A percentile compares a stretch with the other conserved stretches of the same genome.
phyloP scores from a whole-genome alignment of 768 basidiomycete species.

The Termitomyces sp. region DNA sequence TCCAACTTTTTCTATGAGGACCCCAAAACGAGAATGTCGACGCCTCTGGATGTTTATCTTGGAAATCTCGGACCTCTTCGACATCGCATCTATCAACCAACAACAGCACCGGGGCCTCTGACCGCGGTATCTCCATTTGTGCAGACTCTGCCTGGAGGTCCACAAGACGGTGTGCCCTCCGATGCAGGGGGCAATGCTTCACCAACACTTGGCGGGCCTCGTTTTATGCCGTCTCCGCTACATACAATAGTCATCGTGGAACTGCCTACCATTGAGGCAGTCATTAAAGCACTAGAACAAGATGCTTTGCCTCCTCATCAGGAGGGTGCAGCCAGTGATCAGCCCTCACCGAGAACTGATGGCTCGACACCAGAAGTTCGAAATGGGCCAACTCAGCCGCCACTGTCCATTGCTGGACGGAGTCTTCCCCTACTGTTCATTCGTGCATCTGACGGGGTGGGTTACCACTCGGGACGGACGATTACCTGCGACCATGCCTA shows the following conservation, averaged over 20 bases:
- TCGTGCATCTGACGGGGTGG: constrained; percentile 78
- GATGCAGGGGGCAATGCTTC: constrained; percentile 29
- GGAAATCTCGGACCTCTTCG: constrained; percentile 86
- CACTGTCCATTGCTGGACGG: constrained; percentile 60
- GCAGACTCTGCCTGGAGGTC: constrained; percentile 41
- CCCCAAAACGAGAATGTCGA: constrained; percentile 57
- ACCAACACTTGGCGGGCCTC: constrained; percentile 33
- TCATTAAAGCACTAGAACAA: constrained; percentile 77
- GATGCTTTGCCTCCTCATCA: constrained; percentile 50
- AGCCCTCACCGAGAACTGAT: constrained; percentile 30
- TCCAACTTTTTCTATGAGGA: constrained; percentile 88
- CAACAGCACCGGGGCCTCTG: constrained; percentile 60
- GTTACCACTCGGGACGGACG: constrained; percentile 84
- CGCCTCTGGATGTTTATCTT: constrained; percentile 85
- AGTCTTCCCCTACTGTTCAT: constrained; percentile 81
- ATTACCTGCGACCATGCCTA: constrained; percentile 83
- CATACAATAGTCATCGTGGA: constrained; percentile 87
- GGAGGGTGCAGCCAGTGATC: constrained; percentile 36
- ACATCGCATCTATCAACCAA: constrained; percentile 74
- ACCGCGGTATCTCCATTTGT: constrained; percentile 63
- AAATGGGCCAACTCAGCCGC: constrained; percentile 28
- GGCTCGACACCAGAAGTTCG: constrained; percentile 27
- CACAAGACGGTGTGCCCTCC: constrained; percentile 31
- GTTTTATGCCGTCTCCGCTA: constrained; percentile 55
- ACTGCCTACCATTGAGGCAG: constrained; percentile 73